phyloP scores from a whole-genome alignment of 2,329 filamentous ascomycete species.

The Pezicula radicicola region DNA sequence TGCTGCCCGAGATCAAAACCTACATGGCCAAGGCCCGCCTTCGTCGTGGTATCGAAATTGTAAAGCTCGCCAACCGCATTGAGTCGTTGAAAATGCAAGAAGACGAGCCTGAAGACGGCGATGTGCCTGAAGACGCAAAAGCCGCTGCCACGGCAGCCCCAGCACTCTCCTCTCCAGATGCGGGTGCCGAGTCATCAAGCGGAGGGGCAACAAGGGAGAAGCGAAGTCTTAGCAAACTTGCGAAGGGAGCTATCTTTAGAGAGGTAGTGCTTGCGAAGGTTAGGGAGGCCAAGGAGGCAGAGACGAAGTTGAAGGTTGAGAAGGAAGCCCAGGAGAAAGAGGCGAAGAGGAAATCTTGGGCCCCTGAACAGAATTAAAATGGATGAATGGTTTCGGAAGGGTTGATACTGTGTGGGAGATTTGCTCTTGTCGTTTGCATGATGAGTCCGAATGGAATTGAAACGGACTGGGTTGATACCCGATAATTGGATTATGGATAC shows the following conservation, averaged over 20 bases:
- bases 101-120: constrained; percentile 70
- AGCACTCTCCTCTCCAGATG: constrained; percentile 13
- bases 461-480: too few species aligned
- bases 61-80: constrained; percentile 95
- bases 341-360: constrained; percentile 17
- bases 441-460: too few species aligned
- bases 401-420: too few species aligned
- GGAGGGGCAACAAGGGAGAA: constrained; percentile 27
- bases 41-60: constrained; percentile 88
- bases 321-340: constrained; percentile 26
- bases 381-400: too few species aligned
- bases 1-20: constrained; percentile 93
- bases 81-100: constrained; percentile 91
- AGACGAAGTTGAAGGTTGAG: constrained; percentile 67
- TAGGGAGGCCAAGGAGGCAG: constrained; percentile 83
- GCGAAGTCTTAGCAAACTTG: constrained; percentile 44
- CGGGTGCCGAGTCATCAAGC: constrained; percentile 6
- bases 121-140: constrained; percentile 52
- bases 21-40: constrained; percentile 91
- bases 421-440: too few species aligned
- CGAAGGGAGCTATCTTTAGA: constrained; percentile 77
- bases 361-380: not conserved
- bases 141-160: constrained; percentile 49
- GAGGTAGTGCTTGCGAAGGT: constrained; percentile 95
- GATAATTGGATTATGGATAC: too few species aligned